Percentiles rank a stretch among this genome's conserved stretches.
phyloP scores from a whole-genome alignment of 1,139 yeast species.

The Yamadazyma blattariae region DNA sequence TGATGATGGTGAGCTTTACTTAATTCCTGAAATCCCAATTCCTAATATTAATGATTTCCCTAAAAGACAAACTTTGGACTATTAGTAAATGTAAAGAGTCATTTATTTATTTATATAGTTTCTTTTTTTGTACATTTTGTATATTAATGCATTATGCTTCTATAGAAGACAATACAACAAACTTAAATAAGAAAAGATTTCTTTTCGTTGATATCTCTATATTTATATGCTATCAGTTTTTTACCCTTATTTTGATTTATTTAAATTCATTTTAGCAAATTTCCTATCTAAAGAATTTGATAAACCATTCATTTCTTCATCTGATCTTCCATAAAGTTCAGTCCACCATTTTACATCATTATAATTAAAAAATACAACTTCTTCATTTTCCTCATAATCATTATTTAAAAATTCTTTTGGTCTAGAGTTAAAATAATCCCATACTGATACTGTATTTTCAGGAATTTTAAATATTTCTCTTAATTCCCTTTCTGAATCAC shows the following conservation, averaged over 20 bases:
- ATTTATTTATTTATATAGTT: not conserved
- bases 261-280: conserved; percentile 36
- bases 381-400: conserved; percentile 33
- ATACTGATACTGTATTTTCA: conserved; percentile 68
- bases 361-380: conserved; percentile 64
- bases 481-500: conserved; percentile 67
- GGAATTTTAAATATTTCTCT: conserved; percentile 31
- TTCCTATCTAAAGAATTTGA: conserved; percentile 43
- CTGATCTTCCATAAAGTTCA: conserved; percentile 73
- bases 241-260: not conserved
- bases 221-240: not conserved
- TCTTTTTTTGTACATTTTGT: too few species aligned
- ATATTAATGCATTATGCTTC: too few species aligned
- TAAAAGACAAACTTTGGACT: conserved; percentile 53
- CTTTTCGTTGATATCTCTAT: not conserved
- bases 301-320: conserved; percentile 75
- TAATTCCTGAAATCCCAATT: conserved; percentile 67
- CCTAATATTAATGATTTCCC: conserved; percentile 65
- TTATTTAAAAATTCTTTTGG: conserved; percentile 65
- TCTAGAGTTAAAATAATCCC: conserved; percentile 90
- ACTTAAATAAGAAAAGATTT: too few species aligned
- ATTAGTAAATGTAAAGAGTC: too few species aligned
- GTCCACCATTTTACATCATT: conserved; percentile 83
- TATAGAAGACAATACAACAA: too few species aligned
- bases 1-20: conserved; percentile 81